Percentiles rank a stretch among this genome's conserved stretches.
Conservation (phyloP, 768 basidiomycete genomes). For the Collybia nuda region DNA sequence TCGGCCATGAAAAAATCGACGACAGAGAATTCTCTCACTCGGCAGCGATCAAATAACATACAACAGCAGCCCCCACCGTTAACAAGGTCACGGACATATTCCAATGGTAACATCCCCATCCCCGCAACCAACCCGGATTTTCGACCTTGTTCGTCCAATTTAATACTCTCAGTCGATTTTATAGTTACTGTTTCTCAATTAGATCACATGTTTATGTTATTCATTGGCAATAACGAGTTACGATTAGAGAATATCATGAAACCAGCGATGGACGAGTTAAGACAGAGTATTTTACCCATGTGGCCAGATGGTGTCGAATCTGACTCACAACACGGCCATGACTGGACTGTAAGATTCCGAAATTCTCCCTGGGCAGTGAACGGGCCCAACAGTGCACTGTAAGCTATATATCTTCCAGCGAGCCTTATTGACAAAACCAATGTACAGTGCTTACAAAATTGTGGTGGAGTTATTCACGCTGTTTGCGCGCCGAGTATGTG, state of each 20-base stretch:
- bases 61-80: slow-evolving; percentile 18
- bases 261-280: slow-evolving; percentile 57
- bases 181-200: slow-evolving; percentile 6
- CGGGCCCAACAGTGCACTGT: slow-evolving; percentile 56
- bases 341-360: slow-evolving; percentile 64
- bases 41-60: slow-evolving; percentile 22
- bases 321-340: slow-evolving; percentile 39
- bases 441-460: slow-evolving; percentile 55
- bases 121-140: slow-evolving; percentile 19
- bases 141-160: slow-evolving; percentile 28
- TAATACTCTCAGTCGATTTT: slow-evolving; percentile 4
- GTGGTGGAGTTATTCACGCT: slow-evolving; percentile 60
- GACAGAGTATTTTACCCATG: slow-evolving; percentile 52
- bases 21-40: slow-evolving; percentile 19
- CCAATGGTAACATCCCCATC: slow-evolving; percentile 18
- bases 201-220: slow-evolving; percentile 77
- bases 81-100: slow-evolving; percentile 41
- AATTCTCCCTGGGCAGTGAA: slow-evolving; percentile 68
- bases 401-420: slow-evolving; percentile 16
- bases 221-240: slow-evolving; percentile 65
- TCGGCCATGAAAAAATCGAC: slow-evolving; percentile 57
- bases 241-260: slow-evolving; percentile 51
- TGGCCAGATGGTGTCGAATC: slow-evolving; percentile 68
- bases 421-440: slow-evolving; percentile 8
- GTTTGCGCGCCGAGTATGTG: slow-evolving; percentile 56